These are phyloP conservation scores for Bipolaris bicolor DNA, from an alignment of 2,329 filamentous ascomycete genomes.

Conservation along the genomic window DNA sequence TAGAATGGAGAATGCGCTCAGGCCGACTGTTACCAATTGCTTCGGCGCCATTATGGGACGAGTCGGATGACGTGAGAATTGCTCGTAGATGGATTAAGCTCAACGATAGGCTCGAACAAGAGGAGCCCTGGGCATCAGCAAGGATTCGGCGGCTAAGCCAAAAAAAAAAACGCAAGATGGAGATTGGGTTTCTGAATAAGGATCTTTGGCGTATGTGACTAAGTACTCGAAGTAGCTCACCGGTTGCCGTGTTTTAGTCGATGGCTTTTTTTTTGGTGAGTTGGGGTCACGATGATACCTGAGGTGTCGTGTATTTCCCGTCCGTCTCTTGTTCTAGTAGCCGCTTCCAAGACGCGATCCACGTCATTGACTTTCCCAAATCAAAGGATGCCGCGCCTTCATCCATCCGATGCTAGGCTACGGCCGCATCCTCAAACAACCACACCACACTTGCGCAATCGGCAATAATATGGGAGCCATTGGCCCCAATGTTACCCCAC, in stretches of 20 bases:
- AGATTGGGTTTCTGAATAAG: background rate
- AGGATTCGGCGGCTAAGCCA: conserved; percentile 5
- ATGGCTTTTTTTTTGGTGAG: conserved; percentile 19
- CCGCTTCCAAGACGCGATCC: conserved; percentile 14
- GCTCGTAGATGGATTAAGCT: background rate
- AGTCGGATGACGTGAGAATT: conserved; percentile 23
- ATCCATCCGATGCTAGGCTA: too few relatives aligned
- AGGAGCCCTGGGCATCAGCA: conserved; percentile 2
- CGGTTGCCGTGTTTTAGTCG: background rate
- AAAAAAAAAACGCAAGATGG: background rate
- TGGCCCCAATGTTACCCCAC: background rate
- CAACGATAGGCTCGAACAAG: conserved; percentile 1
- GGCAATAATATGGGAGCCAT: background rate
- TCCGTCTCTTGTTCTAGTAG: conserved; percentile 24
- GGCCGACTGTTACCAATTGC: conserved; percentile 29
- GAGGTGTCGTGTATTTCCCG: conserved; percentile 22
- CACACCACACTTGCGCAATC: conserved; percentile 1
- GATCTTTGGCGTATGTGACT: background rate
- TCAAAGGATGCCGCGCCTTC: conserved; percentile 4
- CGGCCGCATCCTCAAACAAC: too few relatives aligned
- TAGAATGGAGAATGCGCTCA: conserved; percentile 26
- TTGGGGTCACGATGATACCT: conserved; percentile 2
- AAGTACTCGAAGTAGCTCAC: background rate
- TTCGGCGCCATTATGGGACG: conserved; percentile 28
- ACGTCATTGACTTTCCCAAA: conserved; percentile 23